Evolutionary conservation across 176 grass and related monocot species (phyloP).

Genomic region (Neostapfia colusana): DNA sequence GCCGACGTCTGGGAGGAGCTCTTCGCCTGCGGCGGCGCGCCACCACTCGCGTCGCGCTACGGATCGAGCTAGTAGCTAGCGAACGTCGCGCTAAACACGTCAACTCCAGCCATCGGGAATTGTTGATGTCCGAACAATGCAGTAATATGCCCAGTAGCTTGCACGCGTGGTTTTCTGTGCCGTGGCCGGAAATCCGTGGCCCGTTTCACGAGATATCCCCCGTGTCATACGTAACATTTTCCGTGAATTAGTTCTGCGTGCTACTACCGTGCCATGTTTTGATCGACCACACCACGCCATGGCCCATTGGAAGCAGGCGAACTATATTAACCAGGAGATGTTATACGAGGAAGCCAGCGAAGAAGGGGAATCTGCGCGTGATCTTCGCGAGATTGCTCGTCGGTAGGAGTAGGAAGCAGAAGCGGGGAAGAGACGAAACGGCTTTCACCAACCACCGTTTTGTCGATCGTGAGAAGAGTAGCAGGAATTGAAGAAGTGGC

Average conservation of each 20-base stretch:
- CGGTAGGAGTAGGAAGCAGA: constrained; percentile 17
- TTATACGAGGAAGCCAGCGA: neutral
- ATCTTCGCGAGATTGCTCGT: constrained; percentile 22
- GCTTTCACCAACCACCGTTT: neutral
- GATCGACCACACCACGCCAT: neutral
- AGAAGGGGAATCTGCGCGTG: constrained; percentile 1
- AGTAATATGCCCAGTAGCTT: too few relatives aligned
- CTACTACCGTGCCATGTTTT: neutral
- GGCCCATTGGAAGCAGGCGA: neutral
- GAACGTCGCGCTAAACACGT: constrained; percentile 32
- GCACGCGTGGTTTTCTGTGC: constrained; percentile 31
- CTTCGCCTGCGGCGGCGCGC: constrained; percentile 37
- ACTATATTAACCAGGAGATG: neutral
- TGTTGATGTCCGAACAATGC: constrained; percentile 7
- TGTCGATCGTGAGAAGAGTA: neutral
- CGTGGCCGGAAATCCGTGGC: neutral
- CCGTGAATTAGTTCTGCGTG: constrained; percentile 11
- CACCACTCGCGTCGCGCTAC: neutral
- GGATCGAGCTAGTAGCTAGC: neutral
- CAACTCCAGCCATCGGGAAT: constrained; percentile 31
- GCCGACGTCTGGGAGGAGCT: constrained; percentile 89
- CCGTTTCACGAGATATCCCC: neutral
- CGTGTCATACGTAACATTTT: neutral
- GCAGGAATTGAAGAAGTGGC: neutral
- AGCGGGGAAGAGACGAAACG: neutral